phyloP scores from a whole-genome alignment of 805 yeast genomes.

The Ogataea nonfermentans region DNA sequence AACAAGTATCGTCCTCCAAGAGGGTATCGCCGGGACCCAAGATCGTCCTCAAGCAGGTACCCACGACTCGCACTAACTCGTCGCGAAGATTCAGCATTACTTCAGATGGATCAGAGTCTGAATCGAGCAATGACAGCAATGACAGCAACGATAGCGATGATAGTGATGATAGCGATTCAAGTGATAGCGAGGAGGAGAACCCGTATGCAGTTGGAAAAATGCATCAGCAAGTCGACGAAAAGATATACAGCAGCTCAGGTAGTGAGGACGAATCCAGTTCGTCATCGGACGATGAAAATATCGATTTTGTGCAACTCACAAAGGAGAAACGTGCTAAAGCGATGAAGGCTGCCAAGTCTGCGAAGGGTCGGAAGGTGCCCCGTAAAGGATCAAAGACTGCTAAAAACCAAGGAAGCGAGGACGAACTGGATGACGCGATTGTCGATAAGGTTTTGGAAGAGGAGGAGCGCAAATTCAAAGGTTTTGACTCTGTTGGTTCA shows the following conservation, averaged over 20 bases:
- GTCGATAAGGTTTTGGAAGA: conserved; percentile 42
- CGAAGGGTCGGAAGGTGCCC: conserved; percentile 28
- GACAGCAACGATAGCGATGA: conserved; percentile 24
- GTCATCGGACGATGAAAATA: conserved; percentile 58
- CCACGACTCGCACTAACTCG: conserved; percentile 5
- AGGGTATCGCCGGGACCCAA: conserved; percentile 33
- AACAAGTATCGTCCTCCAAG: conserved; percentile 25
- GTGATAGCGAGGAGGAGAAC: conserved; percentile 32
- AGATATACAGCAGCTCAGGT: conserved; percentile 37
- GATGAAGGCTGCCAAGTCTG: conserved; percentile 53
- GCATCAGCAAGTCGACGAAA: conserved; percentile 24
- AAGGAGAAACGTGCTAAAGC: conserved; percentile 62
- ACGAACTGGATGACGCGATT: conserved; percentile 40
- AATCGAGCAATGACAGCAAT: conserved; percentile 29
- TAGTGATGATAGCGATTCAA: conserved; percentile 28
- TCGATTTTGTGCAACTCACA: conserved; percentile 70
- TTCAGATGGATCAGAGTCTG: conserved; percentile 23
- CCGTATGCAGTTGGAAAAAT: conserved; percentile 15
- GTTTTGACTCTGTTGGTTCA: conserved; percentile 27
- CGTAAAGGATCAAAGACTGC: conserved; percentile 17
- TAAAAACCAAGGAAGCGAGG: conserved; percentile 28
- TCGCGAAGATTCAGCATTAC: conserved; percentile 30
- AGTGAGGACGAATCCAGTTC: conserved; percentile 35
- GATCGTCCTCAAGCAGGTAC: conserved; percentile 9
- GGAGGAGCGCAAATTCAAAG: conserved; percentile 38